These are phyloP conservation scores for Emergomyces orientalis DNA, from an alignment of 2,329 filamentous ascomycete species.

Conservation along the genomic window DNA sequence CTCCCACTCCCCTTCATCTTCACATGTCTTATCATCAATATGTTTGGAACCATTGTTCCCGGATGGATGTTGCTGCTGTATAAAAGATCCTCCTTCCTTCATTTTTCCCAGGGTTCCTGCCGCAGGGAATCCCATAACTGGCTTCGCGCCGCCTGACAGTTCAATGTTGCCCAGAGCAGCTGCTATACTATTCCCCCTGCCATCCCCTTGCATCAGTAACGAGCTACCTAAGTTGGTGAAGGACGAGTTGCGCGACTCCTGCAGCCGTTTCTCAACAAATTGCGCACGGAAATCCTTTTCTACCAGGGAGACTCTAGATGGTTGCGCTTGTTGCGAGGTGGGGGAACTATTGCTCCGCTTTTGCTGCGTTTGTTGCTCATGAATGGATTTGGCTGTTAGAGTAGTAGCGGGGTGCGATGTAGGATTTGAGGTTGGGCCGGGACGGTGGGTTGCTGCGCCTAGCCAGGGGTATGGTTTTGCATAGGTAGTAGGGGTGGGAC, in stretches of 20 bases:
- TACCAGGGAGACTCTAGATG: slow-evolving; percentile 23
- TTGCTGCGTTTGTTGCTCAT: not conserved
- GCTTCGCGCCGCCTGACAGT: not conserved
- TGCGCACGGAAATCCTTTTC: slow-evolving; percentile 30
- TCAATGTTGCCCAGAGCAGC: slow-evolving; percentile 1
- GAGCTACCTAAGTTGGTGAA: slow-evolving; percentile 12
- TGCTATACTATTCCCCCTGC: slow-evolving; percentile 3
- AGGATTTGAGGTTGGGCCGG: slow-evolving; percentile 6
- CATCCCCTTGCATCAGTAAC: slow-evolving; percentile 2
- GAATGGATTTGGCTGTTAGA: not conserved
- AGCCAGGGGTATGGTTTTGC: slow-evolving; percentile 4
- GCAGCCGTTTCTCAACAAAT: slow-evolving; percentile 27
- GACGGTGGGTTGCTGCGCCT: not conserved
- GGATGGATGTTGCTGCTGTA: no score
- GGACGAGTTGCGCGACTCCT: slow-evolving; percentile 18
- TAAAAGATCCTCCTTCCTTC: not conserved
- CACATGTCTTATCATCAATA: not conserved
- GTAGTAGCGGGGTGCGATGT: not conserved
- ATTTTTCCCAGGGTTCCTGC: not conserved
- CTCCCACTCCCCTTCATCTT: not conserved
- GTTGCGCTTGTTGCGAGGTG: slow-evolving; percentile 1
- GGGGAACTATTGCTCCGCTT: not conserved
- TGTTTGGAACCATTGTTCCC: not conserved
- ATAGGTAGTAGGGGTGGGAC: not conserved
- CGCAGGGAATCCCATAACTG: not conserved